Percentiles rank a stretch among this genome's conserved stretches.
phyloP scores from a whole-genome alignment of 768 basidiomycete species.

The Boletellus sp. region DNA sequence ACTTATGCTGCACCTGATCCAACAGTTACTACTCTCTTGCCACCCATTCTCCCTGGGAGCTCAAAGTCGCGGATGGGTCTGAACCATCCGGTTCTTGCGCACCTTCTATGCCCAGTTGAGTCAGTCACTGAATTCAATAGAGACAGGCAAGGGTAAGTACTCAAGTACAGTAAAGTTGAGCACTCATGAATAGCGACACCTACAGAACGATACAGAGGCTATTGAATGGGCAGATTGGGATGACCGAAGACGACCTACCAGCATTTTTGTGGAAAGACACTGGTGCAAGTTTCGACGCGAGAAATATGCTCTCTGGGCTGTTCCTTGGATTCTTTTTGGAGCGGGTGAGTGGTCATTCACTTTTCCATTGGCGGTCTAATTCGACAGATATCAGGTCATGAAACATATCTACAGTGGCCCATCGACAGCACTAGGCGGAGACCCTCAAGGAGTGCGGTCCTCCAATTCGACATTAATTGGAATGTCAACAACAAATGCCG shows the following conservation, averaged over 20 bases:
- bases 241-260: not conserved
- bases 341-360: not conserved
- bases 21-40: not conserved
- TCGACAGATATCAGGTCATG: not conserved
- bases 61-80: not conserved
- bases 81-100: constrained; percentile 1
- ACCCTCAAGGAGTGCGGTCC: not conserved
- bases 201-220: constrained; percentile 1
- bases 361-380: not conserved
- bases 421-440: not conserved
- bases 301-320: not conserved
- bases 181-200: not conserved
- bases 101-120: not conserved
- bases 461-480: not conserved
- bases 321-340: not conserved
- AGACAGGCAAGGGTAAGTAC: not conserved
- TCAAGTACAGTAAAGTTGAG: too few species aligned
- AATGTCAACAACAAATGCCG: not conserved
- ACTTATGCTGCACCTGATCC: constrained; percentile 1
- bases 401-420: constrained; percentile 7
- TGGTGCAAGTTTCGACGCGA: not conserved
- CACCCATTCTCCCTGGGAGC: not conserved
- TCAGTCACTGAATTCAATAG: not conserved
- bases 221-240: not conserved
- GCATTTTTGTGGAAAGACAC: constrained; percentile 5